phyloP scores from a whole-genome alignment of 2,329 filamentous ascomycete genomes.

The Monosporascus sp. region DNA sequence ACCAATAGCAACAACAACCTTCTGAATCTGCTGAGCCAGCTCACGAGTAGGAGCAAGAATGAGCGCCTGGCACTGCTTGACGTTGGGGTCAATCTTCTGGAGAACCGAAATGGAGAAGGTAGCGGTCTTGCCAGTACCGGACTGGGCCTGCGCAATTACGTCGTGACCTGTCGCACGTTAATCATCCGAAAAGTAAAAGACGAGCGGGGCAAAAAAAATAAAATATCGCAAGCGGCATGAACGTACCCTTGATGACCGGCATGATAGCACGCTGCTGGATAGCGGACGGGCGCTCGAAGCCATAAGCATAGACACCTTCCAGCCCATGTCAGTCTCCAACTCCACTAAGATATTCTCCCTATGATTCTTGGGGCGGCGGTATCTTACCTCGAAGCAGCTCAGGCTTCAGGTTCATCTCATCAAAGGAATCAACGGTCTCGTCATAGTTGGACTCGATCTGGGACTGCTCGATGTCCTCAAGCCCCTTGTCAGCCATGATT shows the following conservation, averaged over 20 bases:
- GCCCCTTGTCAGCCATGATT: conserved; percentile 99
- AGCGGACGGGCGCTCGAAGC: conserved; percentile 99
- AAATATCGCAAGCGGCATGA: not conserved
- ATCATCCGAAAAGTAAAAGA: conserved; percentile 8
- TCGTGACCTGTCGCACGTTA: conserved; percentile 65
- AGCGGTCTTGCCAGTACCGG: conserved; percentile 98
- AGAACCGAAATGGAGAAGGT: conserved; percentile 99
- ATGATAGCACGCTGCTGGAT: conserved; percentile 99
- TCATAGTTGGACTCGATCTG: conserved; percentile 99
- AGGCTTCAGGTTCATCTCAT: conserved; percentile 93
- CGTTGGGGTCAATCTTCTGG: conserved; percentile 92
- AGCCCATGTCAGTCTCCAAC: not conserved
- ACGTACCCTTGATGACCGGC: conserved; percentile 97
- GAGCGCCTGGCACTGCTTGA: conserved; percentile 97
- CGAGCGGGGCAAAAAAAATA: not conserved
- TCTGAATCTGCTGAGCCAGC: conserved; percentile 98
- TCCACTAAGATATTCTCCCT: not conserved
- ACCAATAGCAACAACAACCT: conserved; percentile 96
- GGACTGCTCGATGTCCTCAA: conserved; percentile 71
- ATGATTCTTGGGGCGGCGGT: conserved; percentile 11
- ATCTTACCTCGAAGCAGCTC: conserved; percentile 87
- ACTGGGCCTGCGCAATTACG: conserved; percentile 99
- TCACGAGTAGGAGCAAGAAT: conserved; percentile 98
- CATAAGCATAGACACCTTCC: conserved; percentile 92
- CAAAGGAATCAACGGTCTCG: conserved; percentile 98